Base-by-base conservation (phyloP, 1,284 basidiomycete genomes). In the Leccinum griseonigrum region DNA sequence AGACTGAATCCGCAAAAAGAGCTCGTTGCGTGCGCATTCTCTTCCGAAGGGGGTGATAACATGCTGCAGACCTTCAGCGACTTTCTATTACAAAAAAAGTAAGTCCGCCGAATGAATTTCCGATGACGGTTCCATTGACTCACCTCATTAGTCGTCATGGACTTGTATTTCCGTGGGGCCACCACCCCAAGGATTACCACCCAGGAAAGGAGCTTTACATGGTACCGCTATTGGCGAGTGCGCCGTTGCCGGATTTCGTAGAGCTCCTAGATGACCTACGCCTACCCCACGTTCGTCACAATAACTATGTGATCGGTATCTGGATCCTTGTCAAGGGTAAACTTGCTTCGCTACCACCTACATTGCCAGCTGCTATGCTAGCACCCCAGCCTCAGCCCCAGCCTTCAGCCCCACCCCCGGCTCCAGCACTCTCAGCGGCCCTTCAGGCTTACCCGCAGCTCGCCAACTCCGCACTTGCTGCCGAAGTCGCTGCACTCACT, bases 161-260 rank as follows among this genome's bases (percentile, higher is more conserved):
- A 9, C 81, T 95, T 13, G 85, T 92, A 40, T 92, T 93, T 65
- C 94, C 94, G 11, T 95, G 93, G 88, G 90, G 90, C 4, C 80
- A 78, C 58, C 82, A 82, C 34, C 86, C 86, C 8, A 87, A 89
- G 64, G 90, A 93, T 6, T 76, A 85, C 64, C 83, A 85, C 63
- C 90, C 89, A 18, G 92, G 94, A 32, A 88, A 90, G 65, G 95
- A 98, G 73, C 76, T 97, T 36, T 98, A 98, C 70, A 83, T 97
- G 62, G 84, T 97, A 22, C 95, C 95, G 1, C 75, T 97, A 6
- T 79, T 83, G 18, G 82, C 90, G 14, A 79, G 77, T 29, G 84
- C 91, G 56, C 79, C 88, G 0, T 75, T 93, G 0, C 95, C 95
- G 0, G 94, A 96, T 62, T 94, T 89, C 68, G 83, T 96, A 64